These are phyloP conservation scores for Diaporthe destruens DNA, from an alignment of 2,329 filamentous ascomycete genomes.

Conservation along the genomic window DNA sequence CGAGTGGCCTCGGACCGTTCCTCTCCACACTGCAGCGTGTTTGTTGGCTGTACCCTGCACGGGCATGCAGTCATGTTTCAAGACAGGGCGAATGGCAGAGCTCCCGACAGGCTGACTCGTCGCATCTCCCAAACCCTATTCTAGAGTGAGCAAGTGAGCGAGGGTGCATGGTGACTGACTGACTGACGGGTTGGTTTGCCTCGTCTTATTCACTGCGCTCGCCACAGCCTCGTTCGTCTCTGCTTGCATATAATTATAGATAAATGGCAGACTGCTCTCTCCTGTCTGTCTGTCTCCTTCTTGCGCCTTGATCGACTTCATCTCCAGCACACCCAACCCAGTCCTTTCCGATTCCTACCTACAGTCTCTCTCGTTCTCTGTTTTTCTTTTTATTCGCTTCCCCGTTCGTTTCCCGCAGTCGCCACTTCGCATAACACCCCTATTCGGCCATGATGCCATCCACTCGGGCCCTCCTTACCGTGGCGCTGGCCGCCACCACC, in stretches of 20 bases:
- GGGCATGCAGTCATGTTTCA: slow-evolving; percentile 19
- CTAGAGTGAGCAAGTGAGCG: slow-evolving; percentile 18
- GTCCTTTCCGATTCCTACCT: slow-evolving; percentile 18
- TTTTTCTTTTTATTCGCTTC: not conserved
- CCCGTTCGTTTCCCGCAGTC: not conserved
- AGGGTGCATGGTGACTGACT: not conserved
- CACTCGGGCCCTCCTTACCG: not conserved
- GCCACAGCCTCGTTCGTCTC: not conserved
- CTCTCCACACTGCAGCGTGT: slow-evolving; percentile 1
- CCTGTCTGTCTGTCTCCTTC: not conserved
- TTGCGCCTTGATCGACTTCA: not conserved
- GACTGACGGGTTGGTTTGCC: not conserved
- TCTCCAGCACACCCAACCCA: not conserved
- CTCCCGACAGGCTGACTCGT: slow-evolving; percentile 29
- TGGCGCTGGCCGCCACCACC: slow-evolving; percentile 21
- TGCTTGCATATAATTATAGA: not conserved
- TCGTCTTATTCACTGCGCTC: not conserved
- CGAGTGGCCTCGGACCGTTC: not conserved
- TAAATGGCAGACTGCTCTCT: not conserved
- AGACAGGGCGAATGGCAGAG: slow-evolving; percentile 2
- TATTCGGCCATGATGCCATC: not conserved
- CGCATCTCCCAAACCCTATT: slow-evolving; percentile 26
- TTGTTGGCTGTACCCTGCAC: slow-evolving; percentile 13
- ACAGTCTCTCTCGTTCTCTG: slow-evolving; percentile 18
- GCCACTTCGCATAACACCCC: not conserved